Evolutionary conservation across 2,329 filamentous ascomycete genomes (phyloP).

Genomic region (Uncinocarpus reesii): DNA sequence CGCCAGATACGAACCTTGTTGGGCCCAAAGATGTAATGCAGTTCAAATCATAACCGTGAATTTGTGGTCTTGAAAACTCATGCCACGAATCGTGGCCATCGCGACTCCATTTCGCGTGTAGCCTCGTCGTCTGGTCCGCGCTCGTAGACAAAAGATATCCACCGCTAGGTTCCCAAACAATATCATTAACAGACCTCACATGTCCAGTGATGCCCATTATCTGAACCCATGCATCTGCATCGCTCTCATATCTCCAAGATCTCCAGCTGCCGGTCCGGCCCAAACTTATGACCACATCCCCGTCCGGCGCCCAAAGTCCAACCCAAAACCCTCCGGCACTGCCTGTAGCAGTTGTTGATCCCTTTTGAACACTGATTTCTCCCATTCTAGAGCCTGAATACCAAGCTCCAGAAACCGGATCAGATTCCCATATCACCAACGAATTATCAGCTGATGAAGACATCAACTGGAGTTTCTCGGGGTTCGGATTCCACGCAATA

Average conservation of each 20-base stretch:
- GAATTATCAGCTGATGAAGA: constrained; percentile 94
- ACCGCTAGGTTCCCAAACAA: constrained; percentile 74
- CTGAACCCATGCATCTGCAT: constrained; percentile 62
- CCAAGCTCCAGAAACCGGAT: constrained; percentile 79
- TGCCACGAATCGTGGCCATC: constrained; percentile 60
- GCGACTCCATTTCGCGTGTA: constrained; percentile 69
- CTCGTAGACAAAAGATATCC: constrained; percentile 81
- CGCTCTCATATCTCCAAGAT: constrained; percentile 58
- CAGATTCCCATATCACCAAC: constrained; percentile 82
- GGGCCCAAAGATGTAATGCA: constrained; percentile 69
- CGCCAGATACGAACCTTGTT: constrained; percentile 79
- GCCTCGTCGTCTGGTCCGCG: constrained; percentile 81
- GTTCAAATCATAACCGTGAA: constrained; percentile 96
- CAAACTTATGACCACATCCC: constrained; percentile 64
- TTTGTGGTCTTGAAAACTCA: constrained; percentile 89
- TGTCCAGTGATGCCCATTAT: constrained; percentile 73
- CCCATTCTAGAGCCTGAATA: constrained; percentile 74
- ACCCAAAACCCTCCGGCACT: constrained; percentile 96
- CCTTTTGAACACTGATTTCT: constrained; percentile 89
- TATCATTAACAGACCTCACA: constrained; percentile 65
- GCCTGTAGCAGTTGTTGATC: constrained; percentile 89
- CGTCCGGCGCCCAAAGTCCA: constrained; percentile 78
- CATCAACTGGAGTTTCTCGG: constrained; percentile 58
- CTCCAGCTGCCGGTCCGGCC: constrained; percentile 91
- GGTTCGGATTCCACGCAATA: constrained; percentile 57